Conservation (phyloP, 2,329 filamentous ascomycete species). For the Pseudocercospora vitis region DNA sequence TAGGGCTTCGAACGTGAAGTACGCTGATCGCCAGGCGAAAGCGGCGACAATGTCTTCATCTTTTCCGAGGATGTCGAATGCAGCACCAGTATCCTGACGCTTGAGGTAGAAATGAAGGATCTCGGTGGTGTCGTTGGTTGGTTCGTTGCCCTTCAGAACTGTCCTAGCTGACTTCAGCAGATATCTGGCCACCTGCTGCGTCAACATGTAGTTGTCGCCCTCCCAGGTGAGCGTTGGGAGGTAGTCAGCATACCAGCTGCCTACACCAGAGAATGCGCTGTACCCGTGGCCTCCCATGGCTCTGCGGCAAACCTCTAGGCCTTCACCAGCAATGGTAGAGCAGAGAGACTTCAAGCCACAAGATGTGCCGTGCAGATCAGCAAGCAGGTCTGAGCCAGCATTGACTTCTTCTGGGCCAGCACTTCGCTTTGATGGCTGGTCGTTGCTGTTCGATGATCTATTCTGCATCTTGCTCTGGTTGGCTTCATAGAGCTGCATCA, state of each 20-base stretch:
- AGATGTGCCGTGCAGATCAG: conserved; percentile 74
- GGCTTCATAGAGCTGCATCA: conserved; percentile 72
- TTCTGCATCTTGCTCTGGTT: conserved; percentile 66
- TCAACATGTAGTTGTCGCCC: conserved; percentile 81
- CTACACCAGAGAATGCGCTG: conserved; percentile 73
- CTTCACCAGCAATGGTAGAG: conserved; percentile 70
- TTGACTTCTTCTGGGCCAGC: conserved; percentile 68
- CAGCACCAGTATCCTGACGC: conserved; percentile 68
- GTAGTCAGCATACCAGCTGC: conserved; percentile 72
- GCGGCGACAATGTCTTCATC: conserved; percentile 71
- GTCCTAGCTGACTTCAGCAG: conserved; percentile 72
- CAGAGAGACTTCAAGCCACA: conserved; percentile 73
- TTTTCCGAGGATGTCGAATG: conserved; percentile 70
- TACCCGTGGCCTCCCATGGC: conserved; percentile 79
- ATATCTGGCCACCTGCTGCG: conserved; percentile 75
- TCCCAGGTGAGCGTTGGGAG: conserved; percentile 72
- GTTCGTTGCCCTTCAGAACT: conserved; percentile 63
- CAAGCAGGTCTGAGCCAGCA: conserved; percentile 65
- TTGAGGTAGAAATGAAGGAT: conserved; percentile 66
- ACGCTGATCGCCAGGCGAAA: conserved; percentile 73
- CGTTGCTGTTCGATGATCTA: conserved; percentile 44
- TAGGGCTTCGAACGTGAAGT: conserved; percentile 72
- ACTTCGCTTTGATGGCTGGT: conserved; percentile 51
- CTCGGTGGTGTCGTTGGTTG: conserved; percentile 66
- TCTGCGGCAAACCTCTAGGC: conserved; percentile 71